These are phyloP conservation scores for Volutella citrinella DNA, from an alignment of 2,329 filamentous ascomycete genomes.

Conservation along the genomic window DNA sequence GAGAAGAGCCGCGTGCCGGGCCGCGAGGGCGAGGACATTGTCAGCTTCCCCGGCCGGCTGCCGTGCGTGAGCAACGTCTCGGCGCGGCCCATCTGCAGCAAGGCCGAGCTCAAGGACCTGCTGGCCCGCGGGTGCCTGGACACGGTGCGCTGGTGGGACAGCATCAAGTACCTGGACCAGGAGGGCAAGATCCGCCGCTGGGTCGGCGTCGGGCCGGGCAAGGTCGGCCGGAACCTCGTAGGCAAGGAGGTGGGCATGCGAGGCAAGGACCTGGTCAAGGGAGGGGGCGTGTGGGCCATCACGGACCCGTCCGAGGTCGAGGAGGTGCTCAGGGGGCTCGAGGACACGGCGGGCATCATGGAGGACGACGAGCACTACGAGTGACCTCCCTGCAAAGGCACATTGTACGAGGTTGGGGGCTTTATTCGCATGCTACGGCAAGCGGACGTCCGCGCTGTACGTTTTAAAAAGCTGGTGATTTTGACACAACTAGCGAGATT, in stretches of 20 bases:
- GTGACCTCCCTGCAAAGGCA: no score
- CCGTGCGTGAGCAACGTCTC: slow-evolving; percentile 86
- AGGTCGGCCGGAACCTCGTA: slow-evolving; percentile 89
- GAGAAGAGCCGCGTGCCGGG: slow-evolving; percentile 53
- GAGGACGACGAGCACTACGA: slow-evolving; percentile 45
- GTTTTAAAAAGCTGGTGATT: no score
- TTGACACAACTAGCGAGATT: no score
- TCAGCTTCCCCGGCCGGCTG: slow-evolving; percentile 72
- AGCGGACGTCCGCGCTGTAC: slow-evolving; percentile 7
- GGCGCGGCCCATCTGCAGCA: slow-evolving; percentile 71
- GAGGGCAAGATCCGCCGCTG: slow-evolving; percentile 78
- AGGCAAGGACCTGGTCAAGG: slow-evolving; percentile 73
- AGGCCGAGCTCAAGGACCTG: slow-evolving; percentile 73
- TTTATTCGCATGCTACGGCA: slow-evolving; percentile 3
- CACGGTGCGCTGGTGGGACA: slow-evolving; percentile 93
- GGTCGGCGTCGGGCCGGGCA: slow-evolving; percentile 90
- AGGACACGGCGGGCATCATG: slow-evolving; percentile 57
- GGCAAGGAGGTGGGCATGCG: slow-evolving; percentile 93
- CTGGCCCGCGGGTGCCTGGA: slow-evolving; percentile 82
- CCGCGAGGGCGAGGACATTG: slow-evolving; percentile 57
- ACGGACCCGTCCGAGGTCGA: slow-evolving; percentile 76
- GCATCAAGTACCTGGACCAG: slow-evolving; percentile 84
- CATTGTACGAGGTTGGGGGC: slow-evolving; percentile 8
- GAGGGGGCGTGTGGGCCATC: slow-evolving; percentile 90
- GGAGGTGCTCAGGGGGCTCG: slow-evolving; percentile 61